Base-by-base conservation (phyloP, 2,329 filamentous ascomycete genomes). In the Fusarium udum region DNA sequence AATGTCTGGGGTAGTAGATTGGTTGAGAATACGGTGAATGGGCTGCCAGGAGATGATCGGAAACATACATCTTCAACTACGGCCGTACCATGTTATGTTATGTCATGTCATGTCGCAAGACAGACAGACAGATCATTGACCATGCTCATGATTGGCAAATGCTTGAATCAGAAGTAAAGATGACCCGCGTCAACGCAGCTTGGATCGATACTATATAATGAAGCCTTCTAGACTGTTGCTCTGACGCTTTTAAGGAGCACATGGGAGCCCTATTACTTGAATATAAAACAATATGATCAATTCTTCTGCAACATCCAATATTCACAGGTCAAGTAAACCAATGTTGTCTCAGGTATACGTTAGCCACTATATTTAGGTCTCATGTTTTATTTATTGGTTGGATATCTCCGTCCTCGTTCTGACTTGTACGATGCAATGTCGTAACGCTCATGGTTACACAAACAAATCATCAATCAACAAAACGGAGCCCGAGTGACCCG, bases 391-490 rank as follows among this genome's bases (percentile, higher is more conserved):
- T 34, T 32, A 42, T 42, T 40, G 37, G 48, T 36, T 56, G 37
- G 58, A 43, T 43, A 24, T 61, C n/a, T 36, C 58, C 24, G 48
- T 43, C 15, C 42, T 49, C 15, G 31, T 56, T n/a, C n/a, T n/a
- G 31, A 36, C 42, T 49, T 65, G 46, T 22, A 36, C 53, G 39
- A 61, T 34, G 20, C 28, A 48, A 37, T 43, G 40, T 55, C 49
- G 49, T 24, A 69, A n/a, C 36, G 45, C 22, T 51, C 64, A 55
- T 34, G 31, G 59, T 59, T 49, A 69, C 51, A 69, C 59, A 53
- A 51, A 39, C 24, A 46, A 69, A 26, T 43, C 55, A 58, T 45
- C 55, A 58, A 26, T 62, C 45, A 31, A 24, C 20, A 39, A 24
- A 52, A 49, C 26, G 42, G 64, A 43, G 24, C 36, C 67, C 65